Conservation (phyloP, 192 early-diverging fungal species). For the Gigaspora rosea region DNA sequence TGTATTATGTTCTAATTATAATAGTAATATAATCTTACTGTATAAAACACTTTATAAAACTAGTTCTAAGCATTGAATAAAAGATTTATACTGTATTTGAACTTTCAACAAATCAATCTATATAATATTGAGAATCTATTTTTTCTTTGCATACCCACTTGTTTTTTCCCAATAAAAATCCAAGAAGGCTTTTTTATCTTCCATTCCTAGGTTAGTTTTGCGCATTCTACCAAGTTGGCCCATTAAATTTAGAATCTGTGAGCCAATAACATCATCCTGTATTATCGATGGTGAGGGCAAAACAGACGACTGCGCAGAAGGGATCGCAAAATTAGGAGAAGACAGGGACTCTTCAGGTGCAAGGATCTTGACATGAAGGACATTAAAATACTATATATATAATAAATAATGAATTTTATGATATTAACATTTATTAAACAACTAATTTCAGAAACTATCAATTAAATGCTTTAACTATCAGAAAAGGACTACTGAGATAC, state of each 20-base stretch:
- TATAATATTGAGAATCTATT: too few relatives aligned
- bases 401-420: constrained; percentile 33
- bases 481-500: constrained; percentile 31
- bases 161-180: constrained; percentile 54
- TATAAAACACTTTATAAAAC: too few relatives aligned
- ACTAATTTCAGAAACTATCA: background rate
- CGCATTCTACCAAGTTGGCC: constrained; percentile 66
- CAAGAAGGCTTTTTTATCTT: constrained; percentile 78
- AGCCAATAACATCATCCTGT: constrained; percentile 54
- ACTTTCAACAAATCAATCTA: too few relatives aligned
- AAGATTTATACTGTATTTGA: too few relatives aligned
- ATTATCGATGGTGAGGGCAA: constrained; percentile 26
- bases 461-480: constrained; percentile 30
- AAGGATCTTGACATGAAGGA: constrained; percentile 51
- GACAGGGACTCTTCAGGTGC: constrained; percentile 52
- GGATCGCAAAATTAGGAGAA: constrained; percentile 36
- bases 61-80: too few relatives aligned
- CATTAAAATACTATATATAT: constrained; percentile 50
- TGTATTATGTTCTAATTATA: too few relatives aligned
- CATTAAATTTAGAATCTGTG: constrained; percentile 57
- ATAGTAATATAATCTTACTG: too few relatives aligned
- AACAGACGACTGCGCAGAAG: constrained; percentile 31
- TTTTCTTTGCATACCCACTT: constrained; percentile 16
- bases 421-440: background rate
- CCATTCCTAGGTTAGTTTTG: constrained; percentile 61